Base-by-base conservation (phyloP, 2,329 filamentous ascomycete genomes). In the Lizonia empirigonia region DNA sequence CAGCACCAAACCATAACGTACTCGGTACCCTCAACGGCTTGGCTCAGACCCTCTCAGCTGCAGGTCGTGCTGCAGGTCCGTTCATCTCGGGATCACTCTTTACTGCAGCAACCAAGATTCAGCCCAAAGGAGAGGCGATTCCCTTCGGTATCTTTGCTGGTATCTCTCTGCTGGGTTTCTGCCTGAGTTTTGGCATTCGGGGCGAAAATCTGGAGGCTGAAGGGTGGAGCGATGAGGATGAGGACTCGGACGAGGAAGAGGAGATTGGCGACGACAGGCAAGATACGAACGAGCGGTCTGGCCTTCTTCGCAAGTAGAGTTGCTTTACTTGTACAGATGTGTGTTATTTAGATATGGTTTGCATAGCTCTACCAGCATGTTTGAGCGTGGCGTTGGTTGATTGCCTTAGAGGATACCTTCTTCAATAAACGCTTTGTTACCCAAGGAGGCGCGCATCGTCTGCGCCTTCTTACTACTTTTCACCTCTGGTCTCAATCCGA, bases 21-120 rank as follows among this genome's bases (percentile, higher is more conserved):
- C 82, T 99, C 0, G 94, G 94, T 3, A 91, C 90, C 0, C 80
- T 99, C 20, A 97, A 99, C 67, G 94, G 94, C 8, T 82, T 97
- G 24, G 94, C 94, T 0, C 94, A 99, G 73, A 96, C 91, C 0
- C 84, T 99, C 0, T 96, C 91, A 0, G 94, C 94, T 0, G 90
- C 90, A 0, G 94, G 94, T 7, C 86, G 94, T 53, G 91, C 92
- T 34, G 83, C 91, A 0, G 94, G 94, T 0, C 94, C 94, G 0
- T 92, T 97, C 59, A 78, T 96, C 0, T 94, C 91, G 0, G 94
- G 94, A 0, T 86, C 86, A 0, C 78, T 99, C 0, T 99, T 96
- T 72, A 90, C 90, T 0, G 77, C 93, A 1, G 87, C 91, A 0
- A 87, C 85, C 0, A 81, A 83, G 39, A 80, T 96, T 5, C 77